Conservation (phyloP, 2,329 filamentous ascomycete genomes). For the Blastomyces silverae region DNA sequence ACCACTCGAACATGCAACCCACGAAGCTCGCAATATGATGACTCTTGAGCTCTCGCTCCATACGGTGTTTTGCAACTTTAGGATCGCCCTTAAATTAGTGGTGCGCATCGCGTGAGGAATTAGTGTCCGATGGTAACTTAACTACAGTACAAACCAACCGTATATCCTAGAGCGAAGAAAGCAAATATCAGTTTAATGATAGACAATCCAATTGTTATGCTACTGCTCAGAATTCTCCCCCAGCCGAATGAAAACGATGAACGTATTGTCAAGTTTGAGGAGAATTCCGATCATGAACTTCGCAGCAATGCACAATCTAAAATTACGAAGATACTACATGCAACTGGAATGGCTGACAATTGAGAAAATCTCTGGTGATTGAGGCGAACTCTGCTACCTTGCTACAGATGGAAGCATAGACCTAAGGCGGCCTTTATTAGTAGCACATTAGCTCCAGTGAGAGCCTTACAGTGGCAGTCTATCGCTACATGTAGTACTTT, state of each 20-base stretch:
- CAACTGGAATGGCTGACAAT: neutral
- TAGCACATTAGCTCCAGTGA: neutral
- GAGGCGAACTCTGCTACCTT: neutral
- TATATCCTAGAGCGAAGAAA: neutral
- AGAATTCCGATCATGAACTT: no score
- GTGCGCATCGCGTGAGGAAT: neutral
- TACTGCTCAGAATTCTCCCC: neutral
- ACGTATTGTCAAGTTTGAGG: no score
- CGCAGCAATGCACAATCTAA: neutral
- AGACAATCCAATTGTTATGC: neutral
- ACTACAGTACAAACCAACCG: no score
- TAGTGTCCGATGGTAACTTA: neutral
- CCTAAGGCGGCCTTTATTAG: neutral
- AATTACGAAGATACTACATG: neutral
- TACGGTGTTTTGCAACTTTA: neutral
- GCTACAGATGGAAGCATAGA: neutral
- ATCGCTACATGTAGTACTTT: neutral
- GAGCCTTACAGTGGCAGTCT: neutral
- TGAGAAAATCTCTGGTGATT: neutral
- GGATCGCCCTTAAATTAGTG: neutral
- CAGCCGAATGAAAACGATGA: neutral
- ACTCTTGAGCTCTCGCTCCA: neutral
- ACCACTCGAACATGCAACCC: no score
- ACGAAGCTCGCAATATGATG: neutral
- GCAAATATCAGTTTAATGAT: neutral